A percentile compares a stretch with the other conserved stretches of the same genome.
phyloP scores from a whole-genome alignment of 2,329 filamentous ascomycete genomes.

The Trichoderma sp. region DNA sequence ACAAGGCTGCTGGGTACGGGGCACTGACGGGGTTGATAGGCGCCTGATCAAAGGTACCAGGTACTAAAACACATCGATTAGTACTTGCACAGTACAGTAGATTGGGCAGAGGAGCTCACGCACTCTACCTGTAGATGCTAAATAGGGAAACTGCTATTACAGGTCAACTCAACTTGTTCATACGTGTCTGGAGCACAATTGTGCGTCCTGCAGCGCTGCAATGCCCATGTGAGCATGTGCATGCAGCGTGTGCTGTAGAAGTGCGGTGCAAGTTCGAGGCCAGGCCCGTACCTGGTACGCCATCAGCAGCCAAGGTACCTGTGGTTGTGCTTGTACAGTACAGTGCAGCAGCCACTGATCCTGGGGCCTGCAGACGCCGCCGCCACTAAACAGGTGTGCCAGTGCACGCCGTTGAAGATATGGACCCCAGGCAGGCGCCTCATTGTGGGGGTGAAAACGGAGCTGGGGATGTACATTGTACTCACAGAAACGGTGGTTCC shows the following conservation, averaged over 20 bases:
- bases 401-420: conserved; percentile 7
- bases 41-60: neutral
- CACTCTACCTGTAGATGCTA: neutral
- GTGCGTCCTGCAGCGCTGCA: neutral
- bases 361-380: conserved; percentile 9
- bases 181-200: neutral
- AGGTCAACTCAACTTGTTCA: neutral
- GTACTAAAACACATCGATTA: neutral
- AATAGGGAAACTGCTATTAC: too few species aligned
- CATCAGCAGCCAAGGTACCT: neutral
- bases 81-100: too few species aligned
- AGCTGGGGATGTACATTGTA: neutral
- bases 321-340: neutral
- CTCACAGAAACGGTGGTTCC: neutral
- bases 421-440: conserved; percentile 17
- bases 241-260: neutral
- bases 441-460: conserved; percentile 9
- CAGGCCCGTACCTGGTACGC: neutral
- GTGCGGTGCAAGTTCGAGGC: neutral
- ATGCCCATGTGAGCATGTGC: neutral
- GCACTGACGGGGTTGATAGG: neutral
- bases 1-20: neutral
- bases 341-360: neutral
- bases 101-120: neutral
- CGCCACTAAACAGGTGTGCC: neutral